Base-by-base conservation (phyloP, 345 rosid genomes). In the Abelmoschus esculentus region DNA sequence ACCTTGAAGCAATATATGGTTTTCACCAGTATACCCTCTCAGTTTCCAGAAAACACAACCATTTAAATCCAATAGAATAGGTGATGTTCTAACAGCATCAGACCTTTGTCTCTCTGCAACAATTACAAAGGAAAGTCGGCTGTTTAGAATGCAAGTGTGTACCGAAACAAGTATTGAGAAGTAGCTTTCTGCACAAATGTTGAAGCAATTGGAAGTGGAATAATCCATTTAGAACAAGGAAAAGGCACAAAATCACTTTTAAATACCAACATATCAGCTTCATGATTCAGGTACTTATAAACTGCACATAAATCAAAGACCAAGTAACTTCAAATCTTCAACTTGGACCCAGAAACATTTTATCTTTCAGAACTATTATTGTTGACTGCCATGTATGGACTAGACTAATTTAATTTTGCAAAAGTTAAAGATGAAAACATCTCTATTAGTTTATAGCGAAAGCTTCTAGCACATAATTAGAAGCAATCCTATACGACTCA, bases 1-100 rank as follows among this genome's bases (percentile, higher is more conserved):
- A 90, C 98, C 95, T 91, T 91, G 98, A 71, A 86, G 89, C 78
- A 91, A 75, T 32, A 86, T 72, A 72, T 75, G 80, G 19, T 77
- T 67, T 46, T 77, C 82, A 64, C 75, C 77, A 14, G 56, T 57
- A 76, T 73, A 76, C 44, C 79, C 74, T 49, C 80, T 85, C 56
- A 93, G 65, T 70, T 70, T 91, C 98, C 98, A 93, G 62, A 93
- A 81, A 52, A 69, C 70, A 52, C 19, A 79, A 14, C 92, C 95
- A 14, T 81, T 79, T 4, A 19, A 75, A 72, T 85, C 97, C 76
- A 76, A 6, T n/a, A 80, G 22, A 12, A 88, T 68, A 34, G 86
- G 80, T 47, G 74, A 90, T 3, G 83, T 86, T 82, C 96, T 88
- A 77, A 91, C 79, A 75, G 89, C 91, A 84, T 80, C 88, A 67